phyloP scores from a whole-genome alignment of 768 basidiomycete species.

The Serendipita sp. region DNA sequence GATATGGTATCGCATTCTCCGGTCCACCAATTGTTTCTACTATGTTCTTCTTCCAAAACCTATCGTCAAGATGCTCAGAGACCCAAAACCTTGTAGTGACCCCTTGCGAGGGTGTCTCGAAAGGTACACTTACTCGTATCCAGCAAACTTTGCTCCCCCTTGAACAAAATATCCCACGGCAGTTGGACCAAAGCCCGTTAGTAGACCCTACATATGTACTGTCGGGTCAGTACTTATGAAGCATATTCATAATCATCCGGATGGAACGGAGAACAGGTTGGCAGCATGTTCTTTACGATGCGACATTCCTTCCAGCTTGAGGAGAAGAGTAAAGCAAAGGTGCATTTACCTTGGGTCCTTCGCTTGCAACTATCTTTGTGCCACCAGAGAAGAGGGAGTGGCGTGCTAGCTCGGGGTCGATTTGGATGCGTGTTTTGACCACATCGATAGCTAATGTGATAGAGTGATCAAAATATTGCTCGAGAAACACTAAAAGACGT shows the following conservation, averaged over 20 bases:
- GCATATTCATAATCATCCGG: background rate
- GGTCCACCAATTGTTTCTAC: constrained; percentile 50
- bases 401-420: constrained; percentile 58
- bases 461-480: background rate
- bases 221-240: no score
- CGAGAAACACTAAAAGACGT: constrained; percentile 15
- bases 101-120: no score
- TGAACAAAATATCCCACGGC: constrained; percentile 77
- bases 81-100: no score
- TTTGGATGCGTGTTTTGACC: constrained; percentile 74
- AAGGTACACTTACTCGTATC: constrained; percentile 40
- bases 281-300: background rate
- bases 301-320: constrained; percentile 7
- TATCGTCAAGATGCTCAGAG: background rate
- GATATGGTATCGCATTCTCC: constrained; percentile 57
- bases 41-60: constrained; percentile 59
- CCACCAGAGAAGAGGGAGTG: constrained; percentile 51
- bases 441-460: constrained; percentile 46
- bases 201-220: constrained; percentile 10
- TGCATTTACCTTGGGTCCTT: constrained; percentile 36
- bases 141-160: constrained; percentile 61
- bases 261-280: constrained; percentile 15
- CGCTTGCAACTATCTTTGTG: constrained; percentile 47
- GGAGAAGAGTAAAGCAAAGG: constrained; percentile 15
- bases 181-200: constrained; percentile 84